Base-by-base conservation (phyloP, 2,329 filamentous ascomycete genomes). In the Aspergillus ruber region DNA sequence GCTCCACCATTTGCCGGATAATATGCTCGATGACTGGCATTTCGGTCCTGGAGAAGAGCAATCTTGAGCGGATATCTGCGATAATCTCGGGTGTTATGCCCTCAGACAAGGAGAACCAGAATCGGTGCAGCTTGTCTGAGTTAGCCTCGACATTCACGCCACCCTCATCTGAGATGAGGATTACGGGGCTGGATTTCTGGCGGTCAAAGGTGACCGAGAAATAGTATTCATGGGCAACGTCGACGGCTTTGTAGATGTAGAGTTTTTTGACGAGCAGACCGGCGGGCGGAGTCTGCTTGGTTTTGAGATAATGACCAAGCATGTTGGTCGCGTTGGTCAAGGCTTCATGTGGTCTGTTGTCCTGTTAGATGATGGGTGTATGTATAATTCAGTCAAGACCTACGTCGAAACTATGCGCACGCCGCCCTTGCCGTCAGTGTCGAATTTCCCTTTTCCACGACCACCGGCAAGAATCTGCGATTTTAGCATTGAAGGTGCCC, bases 201-300 rank as follows among this genome's bases (percentile, higher is more conserved):
- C 74, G 70, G 40, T 76, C 71, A 33, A 77, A 62, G 0, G 67
- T 67, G 42, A 77, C 61, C 6, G 66, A 62, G 0, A 77, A 43
- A 45, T 72, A 73, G 63, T 66, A 77, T 43, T 67, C 59, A 1
- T 66, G 51, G 0, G 61, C 59, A 13, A 60, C 51, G 6, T 61
- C 35, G 0, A 68, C 43, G 0, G 52, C 35, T 53, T 74, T 63
- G 23, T 66, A 59, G 15, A 75, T 60, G 45, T 69, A 70, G 0
- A 75, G 44, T 15, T 66, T 63, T 0, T 61, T 59, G 3, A 68
- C 60, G 0, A 52, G 46, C 2, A 66, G 54, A 3, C 63, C 63
- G 0, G 43, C 45, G 2, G 55, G 48, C 6, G 59, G 54, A 0
- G 63, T 66, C 50, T 66, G 63, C 3, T 61, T 60, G 3, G 63